A percentile compares a stretch with the other conserved stretches of the same genome.
Evolutionary conservation across 768 basidiomycete genomes (phyloP).

Genomic region (Amyloporia xantha): DNA sequence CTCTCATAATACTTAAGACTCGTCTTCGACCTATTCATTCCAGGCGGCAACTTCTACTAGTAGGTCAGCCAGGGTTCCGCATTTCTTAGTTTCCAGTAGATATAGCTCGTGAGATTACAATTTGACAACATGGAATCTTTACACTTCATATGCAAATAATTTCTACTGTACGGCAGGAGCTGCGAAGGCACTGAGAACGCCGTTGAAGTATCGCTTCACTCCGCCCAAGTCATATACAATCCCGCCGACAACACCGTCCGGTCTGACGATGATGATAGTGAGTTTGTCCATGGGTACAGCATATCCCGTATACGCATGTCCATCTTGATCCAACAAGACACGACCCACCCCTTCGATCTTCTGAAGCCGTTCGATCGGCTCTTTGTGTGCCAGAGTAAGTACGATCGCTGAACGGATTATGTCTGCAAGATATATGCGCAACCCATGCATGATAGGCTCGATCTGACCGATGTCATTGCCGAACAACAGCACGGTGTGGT

Average conservation of each 20-base stretch:
- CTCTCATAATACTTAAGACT: too few species aligned
- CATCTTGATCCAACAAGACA: slow-evolving; percentile 5
- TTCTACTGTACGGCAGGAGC: too few species aligned
- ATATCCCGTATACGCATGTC: slow-evolving; percentile 10
- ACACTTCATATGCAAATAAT: too few species aligned
- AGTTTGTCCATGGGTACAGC: slow-evolving; percentile 1
- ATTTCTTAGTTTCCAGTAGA: too few species aligned
- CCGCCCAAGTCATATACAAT: slow-evolving; percentile 1
- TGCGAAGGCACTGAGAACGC: not conserved
- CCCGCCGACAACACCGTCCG: slow-evolving; percentile 13
- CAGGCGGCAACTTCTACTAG: too few species aligned
- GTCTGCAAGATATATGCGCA: not conserved
- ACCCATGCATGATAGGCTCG: not conserved
- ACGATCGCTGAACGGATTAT: not conserved
- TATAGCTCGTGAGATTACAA: too few species aligned
- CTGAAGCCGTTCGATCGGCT: not conserved
- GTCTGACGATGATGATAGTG: slow-evolving; percentile 7
- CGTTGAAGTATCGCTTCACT: not conserved
- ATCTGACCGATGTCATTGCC: too few species aligned
- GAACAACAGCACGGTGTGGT: slow-evolving; percentile 29
- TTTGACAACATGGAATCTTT: too few species aligned
- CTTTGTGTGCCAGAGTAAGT: not conserved
- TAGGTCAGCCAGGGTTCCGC: too few species aligned
- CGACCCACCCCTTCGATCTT: not conserved
- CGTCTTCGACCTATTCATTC: too few species aligned